phyloP scores from a whole-genome alignment of 2,329 filamentous ascomycete species.

The Apiospora saccharicola region DNA sequence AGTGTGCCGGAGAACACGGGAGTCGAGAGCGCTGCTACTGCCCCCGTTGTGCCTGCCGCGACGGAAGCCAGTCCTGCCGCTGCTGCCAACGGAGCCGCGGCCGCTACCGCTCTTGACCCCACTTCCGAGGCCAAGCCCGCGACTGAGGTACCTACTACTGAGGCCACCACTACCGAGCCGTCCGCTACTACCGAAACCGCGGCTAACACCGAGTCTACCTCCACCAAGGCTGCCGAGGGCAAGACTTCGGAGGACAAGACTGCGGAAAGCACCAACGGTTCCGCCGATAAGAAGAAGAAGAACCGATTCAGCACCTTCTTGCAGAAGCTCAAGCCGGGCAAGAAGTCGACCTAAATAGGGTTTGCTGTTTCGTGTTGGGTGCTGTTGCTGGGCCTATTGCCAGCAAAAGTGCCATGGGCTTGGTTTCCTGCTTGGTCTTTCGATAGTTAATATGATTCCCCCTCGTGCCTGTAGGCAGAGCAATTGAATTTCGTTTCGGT shows the following conservation, averaged over 20 bases:
- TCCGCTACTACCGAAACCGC: not conserved
- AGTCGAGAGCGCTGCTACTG: slow-evolving; percentile 18
- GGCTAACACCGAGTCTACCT: slow-evolving; percentile 20
- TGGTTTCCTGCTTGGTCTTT: slow-evolving; percentile 20
- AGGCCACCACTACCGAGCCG: slow-evolving; percentile 21
- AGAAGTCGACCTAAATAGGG: slow-evolving; percentile 26
- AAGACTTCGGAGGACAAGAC: slow-evolving; percentile 25
- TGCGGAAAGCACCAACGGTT: slow-evolving; percentile 29
- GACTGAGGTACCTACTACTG: not conserved
- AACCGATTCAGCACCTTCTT: slow-evolving; percentile 52
- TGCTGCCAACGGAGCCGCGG: slow-evolving; percentile 12
- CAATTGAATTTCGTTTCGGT: slow-evolving; percentile 5
- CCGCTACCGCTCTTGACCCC: slow-evolving; percentile 29
- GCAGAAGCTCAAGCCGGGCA: slow-evolving; percentile 29
- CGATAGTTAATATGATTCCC: slow-evolving; percentile 27
- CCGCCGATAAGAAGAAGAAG: slow-evolving; percentile 52
- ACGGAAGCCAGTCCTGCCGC: slow-evolving; percentile 10
- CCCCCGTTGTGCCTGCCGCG: not conserved
- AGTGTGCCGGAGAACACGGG: slow-evolving; percentile 2
- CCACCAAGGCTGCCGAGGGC: slow-evolving; percentile 16
- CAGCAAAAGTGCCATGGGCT: not conserved
- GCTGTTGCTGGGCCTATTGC: not conserved
- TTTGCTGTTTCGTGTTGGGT: not conserved
- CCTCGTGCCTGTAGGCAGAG: slow-evolving; percentile 25
- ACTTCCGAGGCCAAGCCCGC: slow-evolving; percentile 27